phyloP scores from a whole-genome alignment of 192 early-diverging fungal species.

The Nowakowskiella sp. region DNA sequence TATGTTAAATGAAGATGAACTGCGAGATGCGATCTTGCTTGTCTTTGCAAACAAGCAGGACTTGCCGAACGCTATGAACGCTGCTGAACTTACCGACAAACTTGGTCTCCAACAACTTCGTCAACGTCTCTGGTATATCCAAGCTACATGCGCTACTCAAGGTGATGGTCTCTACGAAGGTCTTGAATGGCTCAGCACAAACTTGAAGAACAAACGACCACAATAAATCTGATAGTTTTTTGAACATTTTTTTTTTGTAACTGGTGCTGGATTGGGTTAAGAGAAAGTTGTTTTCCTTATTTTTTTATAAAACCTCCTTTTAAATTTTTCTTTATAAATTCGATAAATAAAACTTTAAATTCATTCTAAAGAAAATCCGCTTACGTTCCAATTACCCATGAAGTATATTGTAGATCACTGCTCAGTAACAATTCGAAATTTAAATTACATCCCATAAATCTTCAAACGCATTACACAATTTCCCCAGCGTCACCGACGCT shows the following conservation, averaged over 20 bases:
- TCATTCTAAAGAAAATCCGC: too few relatives aligned
- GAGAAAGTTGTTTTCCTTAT: background rate
- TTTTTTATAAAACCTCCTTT: too few relatives aligned
- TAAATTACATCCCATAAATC: too few relatives aligned
- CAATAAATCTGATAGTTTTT: too few relatives aligned
- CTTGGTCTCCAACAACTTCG: constrained; percentile 77
- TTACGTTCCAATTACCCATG: too few relatives aligned
- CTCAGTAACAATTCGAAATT: too few relatives aligned
- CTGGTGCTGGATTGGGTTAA: background rate
- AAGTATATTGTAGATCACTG: too few relatives aligned
- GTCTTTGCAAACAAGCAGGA: constrained; percentile 99
- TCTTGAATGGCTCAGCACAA: constrained; percentile 84
- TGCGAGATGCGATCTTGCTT: constrained; percentile 80
- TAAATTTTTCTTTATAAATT: too few relatives aligned
- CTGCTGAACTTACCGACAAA: constrained; percentile 88
- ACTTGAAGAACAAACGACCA: constrained; percentile 21
- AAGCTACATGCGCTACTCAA: constrained; percentile 82
- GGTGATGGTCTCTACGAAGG: constrained; percentile 98
- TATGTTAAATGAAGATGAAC: constrained; percentile 94
- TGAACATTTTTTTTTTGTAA: background rate
- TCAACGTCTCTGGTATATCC: constrained; percentile 87
- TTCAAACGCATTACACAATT: too few relatives aligned
- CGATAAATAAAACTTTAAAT: too few relatives aligned
- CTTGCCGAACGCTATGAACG: constrained; percentile 91
- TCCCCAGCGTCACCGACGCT: constrained; percentile 94